Evolutionary conservation across 2,329 filamentous ascomycete species (phyloP).

Genomic region (Curvularia lunata): DNA sequence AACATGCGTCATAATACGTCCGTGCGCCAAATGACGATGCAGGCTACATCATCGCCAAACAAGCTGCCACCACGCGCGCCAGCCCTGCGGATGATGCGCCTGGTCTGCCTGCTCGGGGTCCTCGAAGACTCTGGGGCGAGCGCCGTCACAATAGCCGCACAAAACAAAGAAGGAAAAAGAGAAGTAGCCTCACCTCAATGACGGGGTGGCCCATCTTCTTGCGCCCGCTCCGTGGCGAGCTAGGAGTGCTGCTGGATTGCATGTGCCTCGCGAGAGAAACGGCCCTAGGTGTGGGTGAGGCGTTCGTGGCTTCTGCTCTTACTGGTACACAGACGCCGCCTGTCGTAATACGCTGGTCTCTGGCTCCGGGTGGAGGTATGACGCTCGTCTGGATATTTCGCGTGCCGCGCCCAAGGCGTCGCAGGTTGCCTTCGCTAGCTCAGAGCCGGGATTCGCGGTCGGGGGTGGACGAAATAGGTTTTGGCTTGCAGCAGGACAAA

Average conservation of each 20-base stretch:
- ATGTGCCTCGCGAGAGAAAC: slow-evolving; percentile 12
- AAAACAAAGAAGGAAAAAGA: neutral
- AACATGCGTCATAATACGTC: slow-evolving; percentile 19
- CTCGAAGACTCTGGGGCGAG: neutral
- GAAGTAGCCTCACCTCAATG: slow-evolving; percentile 41
- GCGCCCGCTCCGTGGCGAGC: slow-evolving; percentile 22
- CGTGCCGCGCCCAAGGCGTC: slow-evolving; percentile 27
- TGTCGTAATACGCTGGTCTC: slow-evolving; percentile 25
- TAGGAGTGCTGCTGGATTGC: slow-evolving; percentile 24
- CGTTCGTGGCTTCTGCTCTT: neutral
- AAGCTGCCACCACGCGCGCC: slow-evolving; percentile 19
- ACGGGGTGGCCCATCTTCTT: slow-evolving; percentile 39
- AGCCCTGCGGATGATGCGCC: slow-evolving; percentile 14
- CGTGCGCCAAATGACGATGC: slow-evolving; percentile 32
- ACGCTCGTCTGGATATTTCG: slow-evolving; percentile 32
- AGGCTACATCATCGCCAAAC: slow-evolving; percentile 34
- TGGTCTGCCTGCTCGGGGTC: neutral
- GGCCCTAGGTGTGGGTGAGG: slow-evolving; percentile 7
- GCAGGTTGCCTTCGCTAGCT: slow-evolving; percentile 28
- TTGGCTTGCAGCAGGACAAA: neutral
- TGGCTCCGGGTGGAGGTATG: slow-evolving; percentile 32
- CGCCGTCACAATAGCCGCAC: neutral
- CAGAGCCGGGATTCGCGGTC: slow-evolving; percentile 11
- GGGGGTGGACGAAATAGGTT: neutral
- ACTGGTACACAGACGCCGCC: slow-evolving; percentile 2